phyloP scores from a whole-genome alignment of 139 green algal species.

The Pseudopediastrum boryanum region DNA sequence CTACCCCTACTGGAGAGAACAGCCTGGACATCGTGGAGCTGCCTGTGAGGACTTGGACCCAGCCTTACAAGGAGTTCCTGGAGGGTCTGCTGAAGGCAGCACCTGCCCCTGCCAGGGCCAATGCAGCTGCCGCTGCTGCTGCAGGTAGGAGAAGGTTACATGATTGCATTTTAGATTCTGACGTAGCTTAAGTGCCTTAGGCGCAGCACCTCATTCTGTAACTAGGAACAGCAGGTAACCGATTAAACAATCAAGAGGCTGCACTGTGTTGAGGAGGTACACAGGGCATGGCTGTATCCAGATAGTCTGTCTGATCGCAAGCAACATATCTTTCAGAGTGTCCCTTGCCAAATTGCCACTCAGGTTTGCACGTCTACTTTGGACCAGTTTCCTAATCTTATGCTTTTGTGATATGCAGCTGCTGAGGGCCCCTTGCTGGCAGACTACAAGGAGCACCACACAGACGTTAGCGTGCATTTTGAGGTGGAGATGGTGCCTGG shows the following conservation, averaged over 20 bases:
- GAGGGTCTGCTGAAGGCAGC: constrained; percentile 83
- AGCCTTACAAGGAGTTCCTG: constrained; percentile 99
- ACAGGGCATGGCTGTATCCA: too few relatives aligned
- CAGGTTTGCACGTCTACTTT: too few relatives aligned
- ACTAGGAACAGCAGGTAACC: too few relatives aligned
- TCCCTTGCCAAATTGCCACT: too few relatives aligned
- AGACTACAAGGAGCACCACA: constrained; percentile 94
- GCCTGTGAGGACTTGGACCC: constrained; percentile 95
- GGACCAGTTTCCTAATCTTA: constrained; percentile 12
- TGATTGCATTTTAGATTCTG: too few relatives aligned
- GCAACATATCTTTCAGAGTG: too few relatives aligned
- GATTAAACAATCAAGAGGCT: too few relatives aligned
- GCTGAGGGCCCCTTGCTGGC: constrained; percentile 57
- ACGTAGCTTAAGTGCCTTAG: too few relatives aligned
- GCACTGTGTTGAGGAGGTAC: too few relatives aligned
- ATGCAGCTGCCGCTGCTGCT: constrained; percentile 34
- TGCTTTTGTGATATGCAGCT: constrained; percentile 10
- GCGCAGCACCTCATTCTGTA: too few relatives aligned
- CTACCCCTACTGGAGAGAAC: constrained; percentile 43
- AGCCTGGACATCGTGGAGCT: constrained; percentile 96
- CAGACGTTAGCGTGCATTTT: constrained; percentile 92
- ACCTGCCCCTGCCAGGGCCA: background rate
- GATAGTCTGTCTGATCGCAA: too few relatives aligned
- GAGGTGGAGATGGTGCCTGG: constrained; percentile 71
- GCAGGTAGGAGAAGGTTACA: constrained; percentile 48